phyloP scores from a whole-genome alignment of 1,284 basidiomycete species.

The Cryptococcus deneoformans region DNA sequence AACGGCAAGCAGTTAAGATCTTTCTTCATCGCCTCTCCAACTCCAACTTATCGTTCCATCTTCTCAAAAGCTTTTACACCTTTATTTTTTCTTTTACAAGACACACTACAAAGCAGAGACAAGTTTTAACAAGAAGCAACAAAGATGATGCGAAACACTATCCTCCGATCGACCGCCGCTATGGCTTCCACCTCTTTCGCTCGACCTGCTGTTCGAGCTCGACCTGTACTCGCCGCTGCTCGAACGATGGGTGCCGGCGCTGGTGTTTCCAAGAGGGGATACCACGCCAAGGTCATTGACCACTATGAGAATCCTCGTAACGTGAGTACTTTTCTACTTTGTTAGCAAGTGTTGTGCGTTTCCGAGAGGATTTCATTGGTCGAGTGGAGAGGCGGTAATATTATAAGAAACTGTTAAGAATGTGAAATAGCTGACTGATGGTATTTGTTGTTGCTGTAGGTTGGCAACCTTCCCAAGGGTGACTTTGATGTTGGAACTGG shows the following conservation, averaged over 20 bases:
- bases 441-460: constrained; percentile 1
- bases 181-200: constrained; percentile 30
- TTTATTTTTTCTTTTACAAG: too few relatives aligned
- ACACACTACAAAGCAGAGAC: neutral
- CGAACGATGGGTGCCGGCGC: neutral
- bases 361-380: too few relatives aligned
- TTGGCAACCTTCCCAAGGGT: constrained; percentile 90
- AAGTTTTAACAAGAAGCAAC: neutral
- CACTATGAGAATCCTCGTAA: constrained; percentile 96
- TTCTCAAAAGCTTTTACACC: neutral
- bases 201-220: constrained; percentile 14
- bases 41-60: too few relatives aligned
- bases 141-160: constrained; percentile 28
- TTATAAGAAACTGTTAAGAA: neutral
- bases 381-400: too few relatives aligned
- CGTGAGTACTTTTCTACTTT: constrained; percentile 55
- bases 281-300: constrained; percentile 92
- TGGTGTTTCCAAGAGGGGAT: constrained; percentile 47
- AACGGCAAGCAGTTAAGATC: too few relatives aligned
- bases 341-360: neutral
- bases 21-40: too few relatives aligned
- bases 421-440: constrained; percentile 1
- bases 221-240: constrained; percentile 1
- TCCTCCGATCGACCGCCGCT: constrained; percentile 25
- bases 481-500: constrained; percentile 94